phyloP scores from a whole-genome alignment of 495 filamentous ascomycete genomes.

The Hypoxylon intermedium region DNA sequence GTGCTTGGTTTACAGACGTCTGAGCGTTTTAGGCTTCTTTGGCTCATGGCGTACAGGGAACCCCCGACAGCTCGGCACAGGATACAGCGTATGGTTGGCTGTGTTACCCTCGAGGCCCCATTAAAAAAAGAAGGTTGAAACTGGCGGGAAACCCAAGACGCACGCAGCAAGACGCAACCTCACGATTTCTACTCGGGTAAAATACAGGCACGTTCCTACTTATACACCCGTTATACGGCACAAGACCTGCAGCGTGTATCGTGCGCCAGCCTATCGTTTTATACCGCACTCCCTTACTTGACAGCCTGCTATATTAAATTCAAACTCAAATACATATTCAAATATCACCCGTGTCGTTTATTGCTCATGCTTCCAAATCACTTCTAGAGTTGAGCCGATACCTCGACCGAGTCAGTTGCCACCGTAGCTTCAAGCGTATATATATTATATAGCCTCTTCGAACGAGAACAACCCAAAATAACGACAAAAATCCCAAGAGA shows the following conservation, averaged over 20 bases:
- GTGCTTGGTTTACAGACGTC: not conserved
- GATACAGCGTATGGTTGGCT: slow-evolving; percentile 9
- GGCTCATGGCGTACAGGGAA: slow-evolving; percentile 17
- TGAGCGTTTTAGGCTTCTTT: slow-evolving; percentile 28
- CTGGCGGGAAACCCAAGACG: too few species aligned
- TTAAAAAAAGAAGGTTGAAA: slow-evolving; percentile 15
- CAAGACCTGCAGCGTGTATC: slow-evolving; percentile 11
- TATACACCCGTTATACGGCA: slow-evolving; percentile 8
- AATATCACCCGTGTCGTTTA: not conserved
- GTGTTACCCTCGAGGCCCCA: not conserved
- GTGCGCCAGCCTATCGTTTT: slow-evolving; percentile 16
- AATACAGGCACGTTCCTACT: too few species aligned
- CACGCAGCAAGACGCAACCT: too few species aligned
- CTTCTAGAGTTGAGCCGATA: not conserved
- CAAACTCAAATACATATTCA: slow-evolving; percentile 20
- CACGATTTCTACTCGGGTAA: slow-evolving; percentile 19
- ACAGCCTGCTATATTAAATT: slow-evolving; percentile 28
- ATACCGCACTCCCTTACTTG: slow-evolving; percentile 11
- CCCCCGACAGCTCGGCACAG: slow-evolving; percentile 22
- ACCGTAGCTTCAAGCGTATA: not conserved
- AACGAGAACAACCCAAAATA: not conserved
- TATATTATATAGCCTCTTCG: slow-evolving; percentile 4
- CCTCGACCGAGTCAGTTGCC: slow-evolving; percentile 23
- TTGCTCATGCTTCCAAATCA: slow-evolving; percentile 28
- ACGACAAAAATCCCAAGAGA: not conserved